A percentile compares a stretch with the other conserved stretches of the same genome.
Conservation (phyloP, 768 basidiomycete species). For the Pulveroboletus sp. region DNA sequence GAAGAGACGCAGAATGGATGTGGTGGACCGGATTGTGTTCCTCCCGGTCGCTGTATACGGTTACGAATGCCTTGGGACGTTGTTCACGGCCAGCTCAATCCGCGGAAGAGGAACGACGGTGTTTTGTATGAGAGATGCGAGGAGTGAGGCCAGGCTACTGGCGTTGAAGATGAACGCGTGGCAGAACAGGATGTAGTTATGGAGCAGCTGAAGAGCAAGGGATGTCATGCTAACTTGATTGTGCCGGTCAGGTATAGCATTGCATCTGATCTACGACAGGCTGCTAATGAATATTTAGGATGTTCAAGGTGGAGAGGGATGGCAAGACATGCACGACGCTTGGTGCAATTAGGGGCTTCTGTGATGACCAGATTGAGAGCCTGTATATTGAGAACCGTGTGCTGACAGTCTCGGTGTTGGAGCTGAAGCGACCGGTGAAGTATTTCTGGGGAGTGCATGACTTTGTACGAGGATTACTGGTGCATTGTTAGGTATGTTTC, state of each 20-base stretch:
- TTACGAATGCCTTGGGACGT: not conserved
- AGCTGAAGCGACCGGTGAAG: constrained; percentile 8
- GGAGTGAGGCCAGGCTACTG: not conserved
- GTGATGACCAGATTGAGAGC: not conserved
- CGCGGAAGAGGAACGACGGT: constrained; percentile 11
- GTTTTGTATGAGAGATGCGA: not conserved
- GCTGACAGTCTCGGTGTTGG: not conserved
- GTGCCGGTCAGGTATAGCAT: not conserved
- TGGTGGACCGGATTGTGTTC: not conserved
- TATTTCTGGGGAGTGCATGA: constrained; percentile 18
- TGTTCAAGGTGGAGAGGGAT: not conserved
- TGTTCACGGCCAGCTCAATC: constrained; percentile 10
- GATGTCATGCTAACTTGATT: not conserved
- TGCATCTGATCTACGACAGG: fast-evolving
- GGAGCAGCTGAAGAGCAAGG: no score
- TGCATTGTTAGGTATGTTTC: constrained; percentile 7
- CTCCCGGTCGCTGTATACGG: constrained; percentile 5
- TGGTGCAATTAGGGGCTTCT: not conserved
- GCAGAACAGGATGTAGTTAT: not conserved
- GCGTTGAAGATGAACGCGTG: not conserved
- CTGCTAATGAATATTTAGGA: not conserved
- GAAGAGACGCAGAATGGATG: not conserved
- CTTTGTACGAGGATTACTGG: constrained; percentile 16
- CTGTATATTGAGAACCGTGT: not conserved
- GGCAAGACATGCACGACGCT: not conserved